Conservation (phyloP, 2,329 filamentous ascomycete genomes). For the Pseudogymnoascus sp. region DNA sequence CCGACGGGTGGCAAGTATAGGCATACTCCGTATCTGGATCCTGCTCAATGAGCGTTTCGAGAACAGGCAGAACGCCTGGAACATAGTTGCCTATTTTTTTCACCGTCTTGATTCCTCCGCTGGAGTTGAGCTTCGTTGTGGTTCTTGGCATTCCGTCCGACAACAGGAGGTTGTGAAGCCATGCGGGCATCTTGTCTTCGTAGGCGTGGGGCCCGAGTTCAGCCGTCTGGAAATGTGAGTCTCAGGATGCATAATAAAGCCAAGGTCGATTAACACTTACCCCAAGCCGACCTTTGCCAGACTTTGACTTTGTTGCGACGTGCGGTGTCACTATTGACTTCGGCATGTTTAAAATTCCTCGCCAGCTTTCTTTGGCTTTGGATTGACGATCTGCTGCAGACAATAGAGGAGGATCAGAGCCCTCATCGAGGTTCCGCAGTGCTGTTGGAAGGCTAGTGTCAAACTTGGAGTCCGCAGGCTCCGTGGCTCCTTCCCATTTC, state of each 20-base stretch:
- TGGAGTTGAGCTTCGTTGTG: constrained; percentile 41
- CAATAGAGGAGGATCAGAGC: neutral
- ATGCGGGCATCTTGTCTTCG: constrained; percentile 67
- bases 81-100: constrained; percentile 40
- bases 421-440: constrained; percentile 21
- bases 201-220: constrained; percentile 67
- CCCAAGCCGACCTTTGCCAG: constrained; percentile 24
- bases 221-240: constrained; percentile 32
- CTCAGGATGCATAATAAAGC: constrained; percentile 14
- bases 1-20: constrained; percentile 70
- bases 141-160: constrained; percentile 49
- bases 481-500: constrained; percentile 10
- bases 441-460: constrained; percentile 22
- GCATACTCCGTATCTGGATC: constrained; percentile 59
- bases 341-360: constrained; percentile 28
- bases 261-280: constrained; percentile 23
- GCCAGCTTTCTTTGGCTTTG: constrained; percentile 25
- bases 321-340: constrained; percentile 13
- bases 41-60: constrained; percentile 57
- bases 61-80: constrained; percentile 51
- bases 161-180: constrained; percentile 56
- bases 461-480: constrained; percentile 13
- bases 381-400: constrained; percentile 17
- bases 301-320: constrained; percentile 1
- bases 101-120: constrained; percentile 37